Base-by-base conservation (phyloP, 2,329 filamentous ascomycete species). In the Emergomyces africanus region DNA sequence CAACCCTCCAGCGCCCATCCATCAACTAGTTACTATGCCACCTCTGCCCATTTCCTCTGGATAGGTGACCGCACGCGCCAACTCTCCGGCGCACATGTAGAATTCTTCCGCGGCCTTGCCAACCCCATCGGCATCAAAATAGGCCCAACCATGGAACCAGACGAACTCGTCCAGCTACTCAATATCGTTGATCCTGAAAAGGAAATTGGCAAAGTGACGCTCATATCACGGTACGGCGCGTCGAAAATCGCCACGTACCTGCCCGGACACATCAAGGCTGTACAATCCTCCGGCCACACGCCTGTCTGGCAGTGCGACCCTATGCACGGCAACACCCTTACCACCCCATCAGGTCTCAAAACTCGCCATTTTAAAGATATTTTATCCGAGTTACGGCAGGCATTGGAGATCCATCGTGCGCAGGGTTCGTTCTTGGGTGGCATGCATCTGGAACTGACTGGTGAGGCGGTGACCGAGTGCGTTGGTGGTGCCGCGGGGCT, bases 271-370 rank as follows among this genome's bases (percentile, higher is more conserved):
- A 97, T 99, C 70, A 84, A 87, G 65, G 90, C 89, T 42, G 92
- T 99, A 30, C 87, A 94, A 72, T 80, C 80, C 66, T 91, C 88
- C 60, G 90, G 81, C 0, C 84, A 87, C 69, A 67, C 80, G 25
- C 90, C 95, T 3, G 89, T 96, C 66, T 97, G 92, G 92, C 94
- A 97, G 76, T 97, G 92, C 75, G 94, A 99, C 74, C 94, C 94
- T 25, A 99, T 99, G 94, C 94, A 99, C 75, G 94, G 94, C 35
- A 86, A 86, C 70, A 85, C 82, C 0, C 78, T 80, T 54, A 78
- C 79, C 54, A 92, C 89, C 0, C 81, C 83, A 0, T 77, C 82
- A 0, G 90, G 90, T 30, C 83, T 96, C 76, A 99, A 99, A 79
- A 99, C 94, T 1, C 83, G 94, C 18, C 86, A 88, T 59, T 99